Evolutionary conservation across 1,284 basidiomycete species (phyloP).

Genomic region (Golubevia pallescens): DNA sequence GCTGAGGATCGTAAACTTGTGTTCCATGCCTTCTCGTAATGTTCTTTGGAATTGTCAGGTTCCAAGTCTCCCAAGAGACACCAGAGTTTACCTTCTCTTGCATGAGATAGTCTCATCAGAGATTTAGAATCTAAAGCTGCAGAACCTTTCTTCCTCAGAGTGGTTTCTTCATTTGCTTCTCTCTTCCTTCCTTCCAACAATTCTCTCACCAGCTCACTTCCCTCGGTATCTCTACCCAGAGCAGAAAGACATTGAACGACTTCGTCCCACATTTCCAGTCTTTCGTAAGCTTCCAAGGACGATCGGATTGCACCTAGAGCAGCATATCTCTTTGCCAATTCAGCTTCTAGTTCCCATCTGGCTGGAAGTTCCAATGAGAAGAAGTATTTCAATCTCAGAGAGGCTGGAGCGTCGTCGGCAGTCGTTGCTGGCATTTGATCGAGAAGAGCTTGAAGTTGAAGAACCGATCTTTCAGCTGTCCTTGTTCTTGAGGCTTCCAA

Average conservation of each 20-base stretch:
- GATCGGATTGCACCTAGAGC: constrained; percentile 52
- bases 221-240: constrained; percentile 48
- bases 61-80: constrained; percentile 94
- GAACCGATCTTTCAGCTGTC: constrained; percentile 53
- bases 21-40: constrained; percentile 85
- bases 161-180: constrained; percentile 45
- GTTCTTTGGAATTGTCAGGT: constrained; percentile 70
- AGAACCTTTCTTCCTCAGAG: no score
- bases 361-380: constrained; percentile 51
- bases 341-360: constrained; percentile 60
- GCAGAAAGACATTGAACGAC: constrained; percentile 55
- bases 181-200: constrained; percentile 50
- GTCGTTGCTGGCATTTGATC: constrained; percentile 61
- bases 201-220: constrained; percentile 50
- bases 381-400: constrained; percentile 55
- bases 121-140: no score
- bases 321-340: constrained; percentile 50
- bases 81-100: no score
- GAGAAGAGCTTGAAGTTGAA: constrained; percentile 61
- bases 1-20: constrained; percentile 80
- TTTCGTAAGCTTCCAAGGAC: constrained; percentile 58
- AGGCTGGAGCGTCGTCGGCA: constrained; percentile 46
- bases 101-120: no score
- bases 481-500: constrained; percentile 53
- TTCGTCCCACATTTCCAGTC: constrained; percentile 59